Evolutionary conservation across 2,329 filamentous ascomycete species (phyloP), one percentile per base, ranked within the genome.

Genomic region (Colletotrichum musicola): DNA sequence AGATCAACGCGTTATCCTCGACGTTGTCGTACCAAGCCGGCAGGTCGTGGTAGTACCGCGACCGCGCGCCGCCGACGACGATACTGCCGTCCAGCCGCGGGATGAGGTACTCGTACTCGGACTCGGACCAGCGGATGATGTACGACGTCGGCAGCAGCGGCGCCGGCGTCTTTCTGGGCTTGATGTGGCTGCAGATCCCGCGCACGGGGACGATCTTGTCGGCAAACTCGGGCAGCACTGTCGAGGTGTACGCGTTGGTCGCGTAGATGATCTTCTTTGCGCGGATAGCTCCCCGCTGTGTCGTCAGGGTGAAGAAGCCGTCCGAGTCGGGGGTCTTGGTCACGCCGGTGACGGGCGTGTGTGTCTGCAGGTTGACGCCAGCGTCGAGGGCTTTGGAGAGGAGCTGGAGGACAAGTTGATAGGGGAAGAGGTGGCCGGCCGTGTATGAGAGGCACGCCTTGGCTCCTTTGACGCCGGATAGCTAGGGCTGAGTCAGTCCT

Each of bases 101-200:
- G 6, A 92, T 86, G 82, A 92, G 87, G 75, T 92, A 93, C 69
- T 92, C 90, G 73, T 90, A 92, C 0, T 89, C 88, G 20, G 80
- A 77, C 1, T 82, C 80, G 73, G 79, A 5, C 81, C 89, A 89
- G 25, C 90, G 86, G 71, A 92, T 88, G 14, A 84, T 89, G 73
- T 89, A 91, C 2, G 88, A 89, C 3, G 81, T 82, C 5, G 79
- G 76, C 35, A 89, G 72, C 10, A 82, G 79, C 7, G 61, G 62
- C 1, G 42, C 40, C 2, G 83, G 81, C 68, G 50, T 71, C 73
- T 69, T 49, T 12, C 82, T 75, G 57, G 79, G 71, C 20, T 56
- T 20, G 60, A 70, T 70, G 38, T 71, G 71, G 10, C 80, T 60
- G 83, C 82, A 6, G 74, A 72, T 53, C 78, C 73, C 73, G 20